Base-by-base conservation (phyloP, 2,329 filamentous ascomycete species). In the Colletotrichum abscissum region DNA sequence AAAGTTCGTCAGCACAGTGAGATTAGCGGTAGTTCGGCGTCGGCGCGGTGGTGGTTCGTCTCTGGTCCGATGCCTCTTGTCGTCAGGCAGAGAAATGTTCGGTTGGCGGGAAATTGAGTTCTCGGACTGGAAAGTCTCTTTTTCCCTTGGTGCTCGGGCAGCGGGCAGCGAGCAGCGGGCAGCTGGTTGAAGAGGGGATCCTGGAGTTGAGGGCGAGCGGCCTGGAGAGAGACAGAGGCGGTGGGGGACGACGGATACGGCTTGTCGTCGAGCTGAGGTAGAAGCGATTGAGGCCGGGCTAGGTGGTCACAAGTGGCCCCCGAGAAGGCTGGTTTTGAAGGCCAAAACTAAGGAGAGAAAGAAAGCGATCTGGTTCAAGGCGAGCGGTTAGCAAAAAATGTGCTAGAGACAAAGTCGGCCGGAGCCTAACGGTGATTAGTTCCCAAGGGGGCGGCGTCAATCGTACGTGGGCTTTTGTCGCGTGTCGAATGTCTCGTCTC, bases 361-460 rank as follows among this genome's bases (percentile, higher is more conserved):
- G 49, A 56, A 59, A 57, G 30, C 16, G 56, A 72, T 54, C 60
- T 73, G 46, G 46, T 42, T 19, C 8, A 62, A 56, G n/a, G 35
- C n/a, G 12, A n/a, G n/a, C 22, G 59, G 59, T 73, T 66, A 73
- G 67, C 71, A 35, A 35, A 35, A 35, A 19, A 64, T 35, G 33
- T 55, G 26, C 59, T 71, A 19, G 42, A 24, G 12, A 46, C 22
- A 35, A 46, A 42, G 38, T 69, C 33, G 69, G 66, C 54, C 24
- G 52, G 24, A 42, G 60, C 60, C 65, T 60, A 73, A 73, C 70
- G 70, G 70, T 56, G 55, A 67, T 38, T 73, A 69, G 67, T 35
- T 57, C 67, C 52, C 46, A 65, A 54, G 52, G 65, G 30, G 52
- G 49, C 46, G 65, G 2, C n/a, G 67, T 55, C 22, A 62, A 28